A percentile compares a stretch with the other conserved stretches of the same genome.
Evolutionary conservation across 345 rosid species (phyloP).

Genomic region (Salix arbutifolia): DNA sequence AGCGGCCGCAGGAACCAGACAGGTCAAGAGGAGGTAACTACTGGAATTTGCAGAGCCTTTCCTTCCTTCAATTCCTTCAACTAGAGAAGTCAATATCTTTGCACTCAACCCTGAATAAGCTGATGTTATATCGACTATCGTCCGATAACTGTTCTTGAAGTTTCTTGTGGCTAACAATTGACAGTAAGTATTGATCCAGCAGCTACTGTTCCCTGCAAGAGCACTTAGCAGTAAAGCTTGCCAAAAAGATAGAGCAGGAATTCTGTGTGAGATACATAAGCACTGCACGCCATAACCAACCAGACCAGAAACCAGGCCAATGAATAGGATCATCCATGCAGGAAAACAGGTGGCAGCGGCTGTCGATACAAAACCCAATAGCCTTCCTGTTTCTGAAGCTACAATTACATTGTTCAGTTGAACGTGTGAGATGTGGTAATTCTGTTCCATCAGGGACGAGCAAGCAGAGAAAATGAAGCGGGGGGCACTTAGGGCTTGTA

Average conservation of each 20-base stretch:
- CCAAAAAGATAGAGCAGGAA: slow-evolving; percentile 1
- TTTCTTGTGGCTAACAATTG: slow-evolving; percentile 16
- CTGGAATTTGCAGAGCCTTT: slow-evolving; percentile 10
- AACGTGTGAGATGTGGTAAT: slow-evolving; percentile 1
- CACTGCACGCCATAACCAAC: slow-evolving; percentile 13
- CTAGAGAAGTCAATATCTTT: not conserved
- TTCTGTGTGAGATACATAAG: slow-evolving; percentile 1
- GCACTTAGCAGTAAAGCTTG: slow-evolving; percentile 9
- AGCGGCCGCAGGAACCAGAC: not conserved
- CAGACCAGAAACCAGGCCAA: slow-evolving; percentile 9
- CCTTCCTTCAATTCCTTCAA: slow-evolving; percentile 8
- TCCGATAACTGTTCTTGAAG: not conserved
- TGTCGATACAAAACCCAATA: slow-evolving; percentile 5
- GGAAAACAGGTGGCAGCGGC: slow-evolving; percentile 12
- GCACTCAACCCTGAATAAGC: slow-evolving; percentile 7
- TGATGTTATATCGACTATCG: not conserved
- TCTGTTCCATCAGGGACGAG: not conserved
- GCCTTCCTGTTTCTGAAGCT: slow-evolving; percentile 16
- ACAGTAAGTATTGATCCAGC: slow-evolving; percentile 22
- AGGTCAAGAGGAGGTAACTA: slow-evolving; percentile 5
- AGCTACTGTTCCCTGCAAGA: slow-evolving; percentile 17
- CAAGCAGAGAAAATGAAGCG: slow-evolving; percentile 6
- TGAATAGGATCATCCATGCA: slow-evolving; percentile 1
- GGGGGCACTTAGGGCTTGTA: slow-evolving; percentile 11
- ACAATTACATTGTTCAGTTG: slow-evolving; percentile 5